Evolutionary conservation across 2,329 filamentous ascomycete species (phyloP), one percentile per base, ranked within the genome.

Genomic region (Beauveria australis): DNA sequence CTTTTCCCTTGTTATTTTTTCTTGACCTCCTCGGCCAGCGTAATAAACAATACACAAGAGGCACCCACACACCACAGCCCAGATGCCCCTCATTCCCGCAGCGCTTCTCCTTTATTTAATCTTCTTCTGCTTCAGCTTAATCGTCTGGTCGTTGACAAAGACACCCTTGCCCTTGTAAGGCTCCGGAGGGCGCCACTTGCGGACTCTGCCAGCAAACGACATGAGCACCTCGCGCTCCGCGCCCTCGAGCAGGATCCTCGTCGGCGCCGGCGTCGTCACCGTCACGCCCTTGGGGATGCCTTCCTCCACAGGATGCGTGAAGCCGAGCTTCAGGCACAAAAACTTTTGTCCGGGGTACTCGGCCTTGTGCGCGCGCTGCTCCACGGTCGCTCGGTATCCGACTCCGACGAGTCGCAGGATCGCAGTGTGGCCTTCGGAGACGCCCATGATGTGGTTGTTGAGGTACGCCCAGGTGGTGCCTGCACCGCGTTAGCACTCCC

Each of bases 121-220:
- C 84, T 93, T 94, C 88, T 97, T 99, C 70, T 91, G 89, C 87
- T 99, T 99, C 76, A 99, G 75, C 82, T 89, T 96, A 78, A 99
- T 97, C 33, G 92, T 97, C 82, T 99, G 92, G 65, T 92, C 91
- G 71, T 97, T 95, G 69, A 99, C 88, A 73, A 97, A 99, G 68
- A 99, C 96, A 68, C 94, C 94, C 85, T 99, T 97, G 67, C 94
- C 94, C 85, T 99, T 99, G 77, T 99, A 99, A 66, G 94, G 94
- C 78, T 99, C 94, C 33, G 94, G 94, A 65, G 83, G 84, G 72
- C 94, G 87, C 93, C 93, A 97, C 75, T 80, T 83, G 68, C 91
- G 82, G 67, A 99, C 95, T 67, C 87, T 80, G 0, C 94, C 94
- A 19, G 94, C 94, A 74, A 97, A 97, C 62, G 89, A 87, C 82